Evolutionary conservation across 179 eudicot genomes (phyloP), one percentile per base, ranked within the genome.

Genomic region (Beta lomatogona): DNA sequence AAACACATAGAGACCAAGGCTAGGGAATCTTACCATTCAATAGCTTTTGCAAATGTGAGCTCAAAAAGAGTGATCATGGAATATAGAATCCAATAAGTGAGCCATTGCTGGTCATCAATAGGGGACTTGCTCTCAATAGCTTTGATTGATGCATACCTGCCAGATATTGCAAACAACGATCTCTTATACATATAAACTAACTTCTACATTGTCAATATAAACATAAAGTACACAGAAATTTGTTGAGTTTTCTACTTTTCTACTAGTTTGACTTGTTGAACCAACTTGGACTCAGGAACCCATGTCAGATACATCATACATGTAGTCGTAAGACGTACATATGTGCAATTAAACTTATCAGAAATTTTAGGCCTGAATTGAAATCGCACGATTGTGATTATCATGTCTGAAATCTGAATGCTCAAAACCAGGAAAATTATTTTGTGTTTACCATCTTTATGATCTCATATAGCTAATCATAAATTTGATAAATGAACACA

Each of bases 21-120:
- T 67, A 79, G 75, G 72, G 77, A 78, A 76, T 41, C 75, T 82
- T 88, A 96, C 98, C 99, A 96, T 84, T 94, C 97, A 85, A 96
- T 88, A 74, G 93, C 80, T 77, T 86, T 90, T 48, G 92, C 88
- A 86, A 93, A 96, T 59, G 99, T 94, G 71, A 96, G 94, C 92
- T 96, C 99, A 52, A 94, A 91, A 68, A 96, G 96, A 44, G 99
- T 91, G 41, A 96, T 96, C 86, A 94, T 80, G 11, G 99, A 96
- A 80, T 96, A 95, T 46, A 95, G 85, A 81, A 92, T 86, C 97
- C 99, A 96, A 81, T 96, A 96, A 15, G 99, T 96, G 53, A 96
- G 97, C 99, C 99, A 94, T 80, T 95, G 97, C 73, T 91, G 93
- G 79, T 96, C 98, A 72, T 96, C 98, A 54, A 86, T 83, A 50